A percentile compares a stretch with the other conserved stretches of the same genome.
These are phyloP conservation scores for Carex myosuroides DNA, from an alignment of 176 grass and related monocot genomes.

Conservation along the genomic window DNA sequence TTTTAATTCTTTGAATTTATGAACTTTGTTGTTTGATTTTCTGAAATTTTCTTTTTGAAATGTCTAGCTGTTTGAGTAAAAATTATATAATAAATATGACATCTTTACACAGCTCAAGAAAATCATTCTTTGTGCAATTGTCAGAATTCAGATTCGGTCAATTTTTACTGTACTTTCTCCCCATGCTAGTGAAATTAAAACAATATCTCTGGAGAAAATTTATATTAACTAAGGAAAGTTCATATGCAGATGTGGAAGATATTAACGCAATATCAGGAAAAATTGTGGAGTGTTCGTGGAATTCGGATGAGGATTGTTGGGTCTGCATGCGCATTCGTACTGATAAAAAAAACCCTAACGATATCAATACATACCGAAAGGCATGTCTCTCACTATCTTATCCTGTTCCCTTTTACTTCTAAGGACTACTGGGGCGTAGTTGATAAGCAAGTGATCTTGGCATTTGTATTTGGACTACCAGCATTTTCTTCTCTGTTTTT, in stretches of 20 bases:
- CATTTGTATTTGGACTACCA: neutral
- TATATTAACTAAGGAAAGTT: neutral
- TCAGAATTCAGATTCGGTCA: neutral
- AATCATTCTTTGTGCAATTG: neutral
- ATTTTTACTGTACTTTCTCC: neutral
- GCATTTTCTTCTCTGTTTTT: neutral
- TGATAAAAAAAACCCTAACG: conserved; percentile 67
- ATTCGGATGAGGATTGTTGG: conserved; percentile 47
- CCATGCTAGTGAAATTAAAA: neutral
- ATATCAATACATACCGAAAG: conserved; percentile 77
- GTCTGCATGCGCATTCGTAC: conserved; percentile 55
- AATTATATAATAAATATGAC: neutral
- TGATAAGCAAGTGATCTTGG: too few relatives aligned
- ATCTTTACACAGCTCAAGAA: neutral
- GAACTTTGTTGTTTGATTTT: neutral
- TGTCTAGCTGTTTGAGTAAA: neutral
- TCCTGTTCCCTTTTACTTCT: neutral
- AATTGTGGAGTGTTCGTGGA: conserved; percentile 61
- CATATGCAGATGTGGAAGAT: conserved; percentile 39
- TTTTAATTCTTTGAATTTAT: neutral
- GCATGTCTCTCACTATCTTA: neutral
- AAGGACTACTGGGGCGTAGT: neutral
- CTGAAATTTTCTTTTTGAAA: neutral
- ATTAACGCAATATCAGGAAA: conserved; percentile 39
- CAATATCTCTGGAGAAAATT: neutral